These are phyloP conservation scores for Byssochlamys sp. DNA, from an alignment of 2,329 filamentous ascomycete species.

Conservation along the genomic window DNA sequence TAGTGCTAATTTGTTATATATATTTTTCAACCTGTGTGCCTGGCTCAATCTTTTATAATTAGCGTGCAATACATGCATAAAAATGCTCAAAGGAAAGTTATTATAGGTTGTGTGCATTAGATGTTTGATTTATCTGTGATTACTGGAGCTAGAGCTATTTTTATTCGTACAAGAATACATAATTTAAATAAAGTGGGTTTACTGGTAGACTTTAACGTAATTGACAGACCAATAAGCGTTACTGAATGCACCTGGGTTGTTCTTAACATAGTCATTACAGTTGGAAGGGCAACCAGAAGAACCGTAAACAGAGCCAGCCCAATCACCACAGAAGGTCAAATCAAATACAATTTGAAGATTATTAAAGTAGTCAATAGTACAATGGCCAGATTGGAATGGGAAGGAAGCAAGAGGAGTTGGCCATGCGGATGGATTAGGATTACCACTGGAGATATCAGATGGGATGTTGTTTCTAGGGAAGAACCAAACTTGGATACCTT, in stretches of 20 bases:
- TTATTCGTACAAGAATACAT: no score
- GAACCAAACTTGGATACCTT: slow-evolving; percentile 44
- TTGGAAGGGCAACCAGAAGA: slow-evolving; percentile 42
- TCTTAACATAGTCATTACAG: slow-evolving; percentile 63
- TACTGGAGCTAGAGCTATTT: no score
- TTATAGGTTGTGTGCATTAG: no score
- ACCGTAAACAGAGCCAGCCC: slow-evolving; percentile 41
- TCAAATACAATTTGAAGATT: slow-evolving; percentile 39
- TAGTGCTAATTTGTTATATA: no score
- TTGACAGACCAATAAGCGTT: slow-evolving; percentile 73
- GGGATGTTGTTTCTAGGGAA: slow-evolving; percentile 40
- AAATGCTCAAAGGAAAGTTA: no score
- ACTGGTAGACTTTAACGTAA: slow-evolving; percentile 24
- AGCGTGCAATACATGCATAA: no score
- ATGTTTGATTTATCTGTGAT: no score
- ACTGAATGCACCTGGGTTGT: slow-evolving; percentile 59
- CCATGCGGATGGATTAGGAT: slow-evolving; percentile 39
- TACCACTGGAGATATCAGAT: slow-evolving; percentile 32
- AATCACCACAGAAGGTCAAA: slow-evolving; percentile 47
- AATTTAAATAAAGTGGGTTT: no score
- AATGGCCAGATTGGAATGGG: slow-evolving; percentile 36
- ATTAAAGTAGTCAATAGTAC: slow-evolving; percentile 34
- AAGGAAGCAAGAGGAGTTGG: slow-evolving; percentile 38
- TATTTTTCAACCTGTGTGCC: no score
- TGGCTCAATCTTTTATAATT: no score